Evolutionary conservation across 768 basidiomycete species (phyloP).

Genomic region (Agrocybe pediades): DNA sequence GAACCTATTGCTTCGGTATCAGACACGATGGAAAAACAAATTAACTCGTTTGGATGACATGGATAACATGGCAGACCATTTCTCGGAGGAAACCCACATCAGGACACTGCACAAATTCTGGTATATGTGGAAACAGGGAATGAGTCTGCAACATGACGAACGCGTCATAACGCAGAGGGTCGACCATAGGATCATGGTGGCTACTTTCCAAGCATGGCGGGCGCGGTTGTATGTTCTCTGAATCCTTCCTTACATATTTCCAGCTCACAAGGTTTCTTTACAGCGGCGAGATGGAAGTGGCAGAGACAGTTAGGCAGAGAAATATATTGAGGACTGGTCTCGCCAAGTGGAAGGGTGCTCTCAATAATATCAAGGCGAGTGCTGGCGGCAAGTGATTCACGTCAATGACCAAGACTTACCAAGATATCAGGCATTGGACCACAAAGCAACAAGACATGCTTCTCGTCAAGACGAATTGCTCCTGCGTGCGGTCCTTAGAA

Average conservation of each 20-base stretch:
- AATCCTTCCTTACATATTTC: slow-evolving; percentile 1
- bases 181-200: slow-evolving; percentile 48
- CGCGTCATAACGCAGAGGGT: slow-evolving; percentile 44
- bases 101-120: slow-evolving; percentile 44
- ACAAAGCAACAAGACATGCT: slow-evolving; percentile 48
- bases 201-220: slow-evolving; percentile 59
- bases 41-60: slow-evolving; percentile 42
- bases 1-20: slow-evolving; percentile 43
- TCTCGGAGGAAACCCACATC: slow-evolving; percentile 39
- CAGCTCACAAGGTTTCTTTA: background rate
- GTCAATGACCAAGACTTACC: background rate
- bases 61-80: slow-evolving; percentile 52
- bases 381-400: too few relatives aligned
- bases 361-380: slow-evolving; percentile 48
- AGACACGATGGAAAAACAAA: slow-evolving; percentile 54
- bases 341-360: slow-evolving; percentile 56
- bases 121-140: slow-evolving; percentile 56
- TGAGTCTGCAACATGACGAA: slow-evolving; percentile 47
- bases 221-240: slow-evolving; percentile 46
- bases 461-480: slow-evolving; percentile 25
- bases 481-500: slow-evolving; percentile 24
- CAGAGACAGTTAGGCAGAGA: slow-evolving; percentile 11
- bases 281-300: slow-evolving; percentile 9
- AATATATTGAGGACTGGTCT: slow-evolving; percentile 47
- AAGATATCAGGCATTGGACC: slow-evolving; percentile 50